Evolutionary conservation across 225 moss, liverwort and hornwort species (phyloP).

Genomic region (Thuidium tamariscinum): DNA sequence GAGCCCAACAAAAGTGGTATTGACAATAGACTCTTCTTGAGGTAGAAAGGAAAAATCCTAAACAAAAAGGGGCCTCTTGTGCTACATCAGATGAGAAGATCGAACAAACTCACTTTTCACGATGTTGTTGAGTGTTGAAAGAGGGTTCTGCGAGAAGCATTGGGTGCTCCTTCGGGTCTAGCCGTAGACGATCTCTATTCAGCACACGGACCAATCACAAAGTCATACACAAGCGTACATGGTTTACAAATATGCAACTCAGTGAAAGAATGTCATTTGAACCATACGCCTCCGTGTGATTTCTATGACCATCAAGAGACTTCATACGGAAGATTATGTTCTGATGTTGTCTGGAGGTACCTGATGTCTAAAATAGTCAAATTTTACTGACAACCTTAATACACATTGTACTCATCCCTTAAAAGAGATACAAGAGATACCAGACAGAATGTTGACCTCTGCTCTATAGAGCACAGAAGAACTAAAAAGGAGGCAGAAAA

Average conservation of each 20-base stretch:
- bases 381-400: background rate
- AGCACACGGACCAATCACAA: background rate
- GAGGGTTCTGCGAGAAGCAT: slow-evolving; percentile 92
- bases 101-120: slow-evolving; percentile 58
- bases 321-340: background rate
- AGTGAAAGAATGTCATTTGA: background rate
- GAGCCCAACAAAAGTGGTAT: background rate
- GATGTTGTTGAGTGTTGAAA: slow-evolving; percentile 76
- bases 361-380: background rate
- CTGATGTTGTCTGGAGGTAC: background rate
- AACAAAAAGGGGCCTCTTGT: background rate
- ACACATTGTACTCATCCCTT: background rate
- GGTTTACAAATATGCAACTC: background rate
- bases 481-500: background rate
- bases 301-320: background rate
- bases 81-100: background rate
- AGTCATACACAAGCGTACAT: background rate
- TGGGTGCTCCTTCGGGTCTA: slow-evolving; percentile 87
- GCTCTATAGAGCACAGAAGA: background rate
- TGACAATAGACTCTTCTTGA: background rate
- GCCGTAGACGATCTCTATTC: slow-evolving; percentile 61
- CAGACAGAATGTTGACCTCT: background rate
- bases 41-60: background rate
- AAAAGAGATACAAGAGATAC: background rate
- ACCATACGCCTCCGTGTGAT: background rate